Conservation (phyloP, 2,329 filamentous ascomycete species). For the Penicillium psychrosexuale region DNA sequence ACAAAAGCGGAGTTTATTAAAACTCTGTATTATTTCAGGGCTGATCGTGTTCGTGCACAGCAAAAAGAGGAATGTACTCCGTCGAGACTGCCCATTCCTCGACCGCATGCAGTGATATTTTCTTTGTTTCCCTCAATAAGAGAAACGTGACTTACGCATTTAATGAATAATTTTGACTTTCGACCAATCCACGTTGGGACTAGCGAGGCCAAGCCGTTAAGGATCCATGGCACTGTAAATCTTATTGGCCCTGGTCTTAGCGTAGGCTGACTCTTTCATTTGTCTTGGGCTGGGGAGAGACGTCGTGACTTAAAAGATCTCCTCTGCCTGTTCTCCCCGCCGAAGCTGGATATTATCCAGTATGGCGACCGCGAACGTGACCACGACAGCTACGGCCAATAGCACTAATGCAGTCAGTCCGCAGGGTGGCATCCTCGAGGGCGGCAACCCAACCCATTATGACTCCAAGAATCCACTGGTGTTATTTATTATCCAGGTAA, state of each 20-base stretch:
- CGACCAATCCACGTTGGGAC: not conserved
- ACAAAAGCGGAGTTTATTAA: not conserved
- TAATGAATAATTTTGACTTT: not conserved
- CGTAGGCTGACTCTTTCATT: conserved; percentile 1
- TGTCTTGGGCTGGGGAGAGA: not conserved
- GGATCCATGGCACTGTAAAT: not conserved
- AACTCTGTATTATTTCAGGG: no score
- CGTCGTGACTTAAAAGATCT: not conserved
- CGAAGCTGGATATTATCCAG: not conserved
- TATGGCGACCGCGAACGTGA: conserved; percentile 20
- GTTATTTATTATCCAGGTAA: conserved; percentile 71
- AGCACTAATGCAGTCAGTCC: conserved; percentile 34
- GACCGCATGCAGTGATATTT: not conserved
- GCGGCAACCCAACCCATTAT: conserved; percentile 65
- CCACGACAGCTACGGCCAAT: conserved; percentile 15
- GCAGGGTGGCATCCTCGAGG: conserved; percentile 70
- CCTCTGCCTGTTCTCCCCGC: not conserved
- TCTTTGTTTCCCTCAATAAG: not conserved
- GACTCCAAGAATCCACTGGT: conserved; percentile 69
- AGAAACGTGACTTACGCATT: not conserved
- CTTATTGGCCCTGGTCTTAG: not conserved
- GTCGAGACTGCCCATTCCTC: not conserved
- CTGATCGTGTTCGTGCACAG: no score
- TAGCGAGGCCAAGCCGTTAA: not conserved
- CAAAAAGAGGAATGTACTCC: no score